Percentiles rank a stretch among this genome's conserved stretches.
phyloP scores from a whole-genome alignment of 768 basidiomycete species.

The Russula ochroleuca region DNA sequence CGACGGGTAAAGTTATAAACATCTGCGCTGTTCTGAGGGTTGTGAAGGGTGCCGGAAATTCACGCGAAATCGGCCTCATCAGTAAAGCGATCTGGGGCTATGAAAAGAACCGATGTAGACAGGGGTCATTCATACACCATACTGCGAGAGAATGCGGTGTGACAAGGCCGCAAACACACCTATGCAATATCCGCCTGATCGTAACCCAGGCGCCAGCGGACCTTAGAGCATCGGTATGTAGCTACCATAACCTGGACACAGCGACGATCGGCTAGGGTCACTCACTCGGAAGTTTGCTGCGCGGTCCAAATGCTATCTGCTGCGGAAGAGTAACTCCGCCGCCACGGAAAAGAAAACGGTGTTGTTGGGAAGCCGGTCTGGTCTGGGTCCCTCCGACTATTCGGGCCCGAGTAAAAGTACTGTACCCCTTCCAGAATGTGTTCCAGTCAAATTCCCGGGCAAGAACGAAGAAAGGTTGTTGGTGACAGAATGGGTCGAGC shows the following conservation, averaged over 20 bases:
- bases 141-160: background rate
- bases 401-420: background rate
- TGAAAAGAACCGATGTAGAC: background rate
- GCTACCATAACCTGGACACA: background rate
- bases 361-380: too few species aligned
- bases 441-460: too few species aligned
- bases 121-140: background rate
- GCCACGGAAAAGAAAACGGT: background rate
- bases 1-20: background rate
- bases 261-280: background rate
- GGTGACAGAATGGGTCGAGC: too few species aligned
- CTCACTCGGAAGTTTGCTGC: background rate
- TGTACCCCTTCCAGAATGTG: too few species aligned
- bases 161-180: background rate
- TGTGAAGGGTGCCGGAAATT: background rate
- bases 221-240: background rate
- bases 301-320: background rate
- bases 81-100: background rate
- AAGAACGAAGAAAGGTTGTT: too few species aligned
- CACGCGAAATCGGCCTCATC: background rate
- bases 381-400: background rate
- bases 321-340: background rate
- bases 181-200: background rate
- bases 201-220: background rate
- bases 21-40: background rate